Base-by-base conservation (phyloP, 2,329 filamentous ascomycete species). In the Alternaria burnsii region DNA sequence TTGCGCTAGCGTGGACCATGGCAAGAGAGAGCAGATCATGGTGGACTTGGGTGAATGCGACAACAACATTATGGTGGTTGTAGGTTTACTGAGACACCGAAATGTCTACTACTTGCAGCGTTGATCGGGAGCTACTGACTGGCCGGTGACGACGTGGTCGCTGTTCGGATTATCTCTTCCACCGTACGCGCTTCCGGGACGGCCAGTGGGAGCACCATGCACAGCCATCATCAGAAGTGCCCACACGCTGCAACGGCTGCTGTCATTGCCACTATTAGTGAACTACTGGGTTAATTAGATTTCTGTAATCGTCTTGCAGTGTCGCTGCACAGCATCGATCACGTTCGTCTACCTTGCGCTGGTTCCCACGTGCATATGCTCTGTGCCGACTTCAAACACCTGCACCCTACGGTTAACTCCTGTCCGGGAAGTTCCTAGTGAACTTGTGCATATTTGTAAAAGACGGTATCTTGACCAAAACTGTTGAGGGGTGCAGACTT, bases 1-100 rank as follows among this genome's bases (percentile, higher is more conserved):
- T 65, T 51, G 74, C 71, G 64, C 71, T 77, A 77, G 75, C 73
- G 73, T 65, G 66, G 52, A 52, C 53, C 55, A 61, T 59, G 65
- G 56, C 48, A 59, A 55, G 53, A 52, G 46, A 43, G 53, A 58
- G 59, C 48, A 55, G 61, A 53, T 52, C 55, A 50, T 50, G 52
- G 53, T 60, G 53, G 52, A 12, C 18, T 14, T 26, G 34, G 22
- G 30, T 41, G 52, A 41, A 50, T 40, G 50, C 30, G 59, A 53
- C 52, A 61, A 55, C 63, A 58, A 48, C 62, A 67, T 66, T 54
- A 52, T 67, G 59, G 56, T 53, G 58, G 62, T 59, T 58, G 55
- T 47, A 57, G 41, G 32, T 54, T 52, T 47, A 43, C 28, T 44
- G 46, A 26, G 41, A 57, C 18, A 48, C 22, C 38, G 54, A 24